Evolutionary conservation across 352 stramenopile genomes (phyloP).

Genomic region (Phytophthora constricta): DNA sequence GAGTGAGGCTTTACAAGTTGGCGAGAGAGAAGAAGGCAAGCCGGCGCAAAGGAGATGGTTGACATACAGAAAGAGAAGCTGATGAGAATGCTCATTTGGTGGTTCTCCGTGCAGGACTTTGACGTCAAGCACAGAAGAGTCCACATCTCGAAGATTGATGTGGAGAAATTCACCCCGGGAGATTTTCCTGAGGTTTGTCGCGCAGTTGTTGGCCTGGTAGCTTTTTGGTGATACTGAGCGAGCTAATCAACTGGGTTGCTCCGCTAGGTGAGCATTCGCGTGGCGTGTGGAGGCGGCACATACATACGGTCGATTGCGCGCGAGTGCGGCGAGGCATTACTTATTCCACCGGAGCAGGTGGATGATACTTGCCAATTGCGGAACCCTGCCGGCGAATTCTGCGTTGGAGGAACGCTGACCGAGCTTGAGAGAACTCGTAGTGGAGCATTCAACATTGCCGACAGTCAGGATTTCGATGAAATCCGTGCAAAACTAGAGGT

Average conservation of each 20-base stretch:
- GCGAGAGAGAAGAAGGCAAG: conserved; percentile 62
- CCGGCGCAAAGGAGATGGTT: too few species aligned
- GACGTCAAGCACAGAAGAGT: conserved; percentile 67
- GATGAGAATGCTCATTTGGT: too few species aligned
- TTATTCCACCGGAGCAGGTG: conserved; percentile 38
- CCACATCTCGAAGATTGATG: conserved; percentile 64
- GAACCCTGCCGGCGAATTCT: conserved; percentile 49
- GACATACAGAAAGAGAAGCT: too few species aligned
- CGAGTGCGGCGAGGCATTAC: conserved; percentile 77
- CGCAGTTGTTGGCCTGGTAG: too few species aligned
- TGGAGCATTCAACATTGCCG: conserved; percentile 56
- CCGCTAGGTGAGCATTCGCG: conserved; percentile 52
- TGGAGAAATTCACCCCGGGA: conserved; percentile 56
- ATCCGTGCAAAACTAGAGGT: conserved; percentile 54
- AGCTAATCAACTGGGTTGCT: not conserved
- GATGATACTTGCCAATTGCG: conserved; percentile 28
- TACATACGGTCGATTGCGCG: conserved; percentile 90
- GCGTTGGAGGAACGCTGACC: conserved; percentile 69
- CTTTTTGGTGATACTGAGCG: too few species aligned
- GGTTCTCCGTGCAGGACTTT: conserved; percentile 43
- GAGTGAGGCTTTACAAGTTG: conserved; percentile 82
- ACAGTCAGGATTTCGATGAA: conserved; percentile 66
- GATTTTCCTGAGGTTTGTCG: conserved; percentile 80
- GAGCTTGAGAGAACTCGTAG: conserved; percentile 69
- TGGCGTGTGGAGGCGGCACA: conserved; percentile 76